Conservation (phyloP, 345 rosid genomes). For the Eucalyptus rudis region DNA sequence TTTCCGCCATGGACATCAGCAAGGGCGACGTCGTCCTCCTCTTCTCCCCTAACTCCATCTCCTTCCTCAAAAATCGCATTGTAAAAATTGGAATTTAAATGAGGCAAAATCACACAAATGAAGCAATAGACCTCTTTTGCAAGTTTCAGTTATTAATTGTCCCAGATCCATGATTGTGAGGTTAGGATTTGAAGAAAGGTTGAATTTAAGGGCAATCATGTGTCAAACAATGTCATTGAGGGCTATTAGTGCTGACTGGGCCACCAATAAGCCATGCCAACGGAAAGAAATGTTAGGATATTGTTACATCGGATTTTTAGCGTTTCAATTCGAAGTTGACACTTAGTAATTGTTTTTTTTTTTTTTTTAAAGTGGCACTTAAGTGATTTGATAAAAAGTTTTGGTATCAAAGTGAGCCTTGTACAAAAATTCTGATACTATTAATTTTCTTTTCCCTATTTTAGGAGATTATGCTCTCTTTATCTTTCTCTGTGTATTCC, state of each 20-base stretch:
- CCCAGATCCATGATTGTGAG: not conserved
- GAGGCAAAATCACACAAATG: not conserved
- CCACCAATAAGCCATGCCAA: not conserved
- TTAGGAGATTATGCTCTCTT: not conserved
- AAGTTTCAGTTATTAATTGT: not conserved
- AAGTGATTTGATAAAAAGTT: fast-evolving
- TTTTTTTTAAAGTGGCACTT: fast-evolving
- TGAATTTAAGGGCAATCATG: not conserved
- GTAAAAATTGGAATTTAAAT: not conserved
- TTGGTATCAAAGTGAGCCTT: fast-evolving
- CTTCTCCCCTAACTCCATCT: not conserved
- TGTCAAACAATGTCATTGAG: not conserved
- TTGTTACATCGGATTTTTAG: not conserved
- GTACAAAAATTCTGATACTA: fast-evolving
- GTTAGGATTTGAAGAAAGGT: not conserved
- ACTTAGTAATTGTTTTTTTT: not conserved
- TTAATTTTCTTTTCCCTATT: not conserved
- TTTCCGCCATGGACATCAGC: fast-evolving
- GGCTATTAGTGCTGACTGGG: not conserved
- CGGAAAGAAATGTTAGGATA: not conserved
- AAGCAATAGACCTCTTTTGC: not conserved
- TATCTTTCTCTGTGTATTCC: not conserved
- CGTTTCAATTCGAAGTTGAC: fast-evolving
- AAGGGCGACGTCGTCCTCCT: not conserved
- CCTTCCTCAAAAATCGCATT: fast-evolving